Base-by-base conservation (phyloP, 352 stramenopile genomes). In the Plasmopara muralis region DNA sequence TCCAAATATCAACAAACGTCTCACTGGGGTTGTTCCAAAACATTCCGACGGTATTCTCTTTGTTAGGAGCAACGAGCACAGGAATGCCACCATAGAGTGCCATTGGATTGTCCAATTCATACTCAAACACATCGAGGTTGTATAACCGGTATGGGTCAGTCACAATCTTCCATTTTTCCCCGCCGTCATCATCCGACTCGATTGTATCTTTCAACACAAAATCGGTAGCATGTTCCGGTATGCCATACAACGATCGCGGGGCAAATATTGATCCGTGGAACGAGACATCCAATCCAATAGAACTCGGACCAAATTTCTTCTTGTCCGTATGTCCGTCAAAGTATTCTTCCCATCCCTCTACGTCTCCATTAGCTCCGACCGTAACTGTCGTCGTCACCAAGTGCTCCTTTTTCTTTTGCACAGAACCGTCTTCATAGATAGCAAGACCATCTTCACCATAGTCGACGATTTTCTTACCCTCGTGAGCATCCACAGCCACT, bases 91-190 rank as follows among this genome's bases (percentile, higher is more conserved):
- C 96, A 73, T 99, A 99, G 31, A 99, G 72, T 39, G 97, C 93
- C 93, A 99, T 99, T n/a, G 96, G 91, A 29, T 97, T 87, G 64
- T 99, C 92, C 53, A 99, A 76, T 54, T 99, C 96, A 72, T 99
- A 99, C 77, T 99, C 97, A 64, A 99, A 99, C 15, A 99, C 97
- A 64, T 99, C 97, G 31, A 99, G 78, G 60, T 98, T 99, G 76
- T 99, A 99, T 45, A 99, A 78, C 7, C 97, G 87, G 69, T 99
- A 99, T 7, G 97, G 97, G 53, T 99, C 95, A n/a, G 65, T 74
- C 9, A 80, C 18, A 4, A 67, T 64, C 49, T 71, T 76, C 28
- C 53, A 64, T 34, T 68, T 61, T 13, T 37, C 30, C 33, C 51
- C 28, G 18, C 61, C 16, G 10, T 55, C 39, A 35, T 68, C 40